These are phyloP conservation scores for Ramicandelaber brevisporus DNA, from an alignment of 192 early-diverging fungal genomes.

Conservation along the genomic window DNA sequence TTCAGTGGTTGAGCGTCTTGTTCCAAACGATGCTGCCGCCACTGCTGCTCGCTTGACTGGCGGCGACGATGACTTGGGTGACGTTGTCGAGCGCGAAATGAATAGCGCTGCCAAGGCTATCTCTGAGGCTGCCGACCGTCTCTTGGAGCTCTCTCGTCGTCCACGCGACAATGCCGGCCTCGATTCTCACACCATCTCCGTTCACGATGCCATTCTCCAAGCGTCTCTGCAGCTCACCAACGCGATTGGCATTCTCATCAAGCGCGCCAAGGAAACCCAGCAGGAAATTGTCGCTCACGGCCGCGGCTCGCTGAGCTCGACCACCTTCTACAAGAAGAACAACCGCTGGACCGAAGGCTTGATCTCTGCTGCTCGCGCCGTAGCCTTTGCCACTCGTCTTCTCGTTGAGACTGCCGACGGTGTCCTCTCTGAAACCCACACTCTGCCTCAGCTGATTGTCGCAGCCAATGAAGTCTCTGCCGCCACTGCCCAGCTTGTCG, in stretches of 20 bases:
- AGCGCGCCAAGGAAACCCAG: constrained; percentile 81
- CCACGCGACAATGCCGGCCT: constrained; percentile 46
- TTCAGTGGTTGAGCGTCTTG: constrained; percentile 56
- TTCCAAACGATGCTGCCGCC: constrained; percentile 22
- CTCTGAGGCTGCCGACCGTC: constrained; percentile 59
- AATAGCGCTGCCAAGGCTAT: constrained; percentile 71
- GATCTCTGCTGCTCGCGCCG: constrained; percentile 85
- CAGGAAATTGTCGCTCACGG: constrained; percentile 93
- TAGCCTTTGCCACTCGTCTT: constrained; percentile 75
- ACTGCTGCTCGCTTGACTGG: constrained; percentile 14
- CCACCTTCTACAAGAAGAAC: constrained; percentile 97
- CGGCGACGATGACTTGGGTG: constrained; percentile 44
- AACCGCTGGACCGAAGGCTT: constrained; percentile 99
- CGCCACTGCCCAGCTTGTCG: constrained; percentile 87
- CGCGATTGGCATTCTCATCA: constrained; percentile 82
- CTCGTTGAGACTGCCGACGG: constrained; percentile 93
- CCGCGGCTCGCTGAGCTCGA: constrained; percentile 44
- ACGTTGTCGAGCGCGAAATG: constrained; percentile 88
- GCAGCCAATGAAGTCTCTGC: constrained; percentile 91
- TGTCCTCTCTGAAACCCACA: constrained; percentile 67
- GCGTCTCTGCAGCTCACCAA: constrained; percentile 80
- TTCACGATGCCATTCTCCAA: constrained; percentile 73
- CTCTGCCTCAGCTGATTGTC: constrained; percentile 88
- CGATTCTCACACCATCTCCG: constrained; percentile 53
- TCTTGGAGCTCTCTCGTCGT: constrained; percentile 54